phyloP scores from a whole-genome alignment of 108 stramenopile species.

The Cyclostephanos tholiformis region DNA sequence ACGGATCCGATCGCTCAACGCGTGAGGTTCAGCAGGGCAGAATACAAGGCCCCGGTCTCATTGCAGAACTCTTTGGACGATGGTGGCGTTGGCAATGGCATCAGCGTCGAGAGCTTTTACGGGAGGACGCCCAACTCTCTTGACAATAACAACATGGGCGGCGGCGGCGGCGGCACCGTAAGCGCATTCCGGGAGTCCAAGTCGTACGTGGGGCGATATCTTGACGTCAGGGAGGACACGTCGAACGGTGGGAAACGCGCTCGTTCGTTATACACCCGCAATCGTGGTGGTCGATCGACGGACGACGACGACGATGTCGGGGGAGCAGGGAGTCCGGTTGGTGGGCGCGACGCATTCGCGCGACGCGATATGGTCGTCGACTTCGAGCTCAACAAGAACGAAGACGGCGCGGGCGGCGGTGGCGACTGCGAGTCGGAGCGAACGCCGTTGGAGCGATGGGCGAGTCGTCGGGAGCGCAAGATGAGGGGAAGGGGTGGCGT shows the following conservation, averaged over 20 bases:
- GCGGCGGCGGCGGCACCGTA: neutral
- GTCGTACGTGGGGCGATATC: neutral
- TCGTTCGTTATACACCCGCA: no score
- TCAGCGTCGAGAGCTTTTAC: neutral
- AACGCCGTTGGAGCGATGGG: constrained; percentile 2
- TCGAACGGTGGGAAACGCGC: neutral
- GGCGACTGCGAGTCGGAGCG: neutral
- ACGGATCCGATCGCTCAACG: neutral
- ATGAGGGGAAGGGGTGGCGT: neutral
- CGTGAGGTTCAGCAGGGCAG: constrained; percentile 2
- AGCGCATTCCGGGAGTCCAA: neutral
- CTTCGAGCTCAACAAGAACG: neutral
- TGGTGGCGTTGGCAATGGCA: no score
- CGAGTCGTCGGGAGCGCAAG: neutral
- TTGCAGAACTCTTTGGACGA: neutral
- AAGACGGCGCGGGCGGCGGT: neutral
- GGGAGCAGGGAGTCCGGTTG: neutral
- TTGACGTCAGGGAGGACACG: neutral
- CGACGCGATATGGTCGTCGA: neutral
- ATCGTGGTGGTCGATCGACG: neutral
- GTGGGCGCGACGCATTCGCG: no score
- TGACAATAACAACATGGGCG: neutral
- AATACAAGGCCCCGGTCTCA: constrained; percentile 2
- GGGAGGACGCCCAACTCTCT: neutral
- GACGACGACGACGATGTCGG: no score